Percentiles rank a stretch among this genome's conserved stretches.
Conservation (phyloP, 2,329 filamentous ascomycete species). For the Lachnellula hyalina region DNA sequence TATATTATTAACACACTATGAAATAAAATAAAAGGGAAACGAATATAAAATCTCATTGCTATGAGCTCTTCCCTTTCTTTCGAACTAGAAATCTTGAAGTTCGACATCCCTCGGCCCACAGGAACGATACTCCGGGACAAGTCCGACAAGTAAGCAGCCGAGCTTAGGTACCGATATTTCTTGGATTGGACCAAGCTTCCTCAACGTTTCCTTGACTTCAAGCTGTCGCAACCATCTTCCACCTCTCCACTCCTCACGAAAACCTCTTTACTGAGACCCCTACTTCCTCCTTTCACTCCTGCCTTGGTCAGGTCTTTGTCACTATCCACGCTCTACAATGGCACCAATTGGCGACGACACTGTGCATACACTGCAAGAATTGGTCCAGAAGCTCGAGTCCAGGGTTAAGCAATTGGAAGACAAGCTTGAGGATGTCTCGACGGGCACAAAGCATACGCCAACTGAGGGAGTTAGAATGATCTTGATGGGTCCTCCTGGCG, state of each 20-base stretch:
- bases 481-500: conserved; percentile 93
- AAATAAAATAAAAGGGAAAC: too few species aligned
- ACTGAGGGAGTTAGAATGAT: conserved; percentile 85
- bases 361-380: conserved; percentile 77
- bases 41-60: not conserved
- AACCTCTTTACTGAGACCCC: not conserved
- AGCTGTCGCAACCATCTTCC: conserved; percentile 17
- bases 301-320: conserved; percentile 26
- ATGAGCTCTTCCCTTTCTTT: not conserved
- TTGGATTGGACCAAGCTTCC: not conserved
- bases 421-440: conserved; percentile 51
- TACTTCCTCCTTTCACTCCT: conserved; percentile 5
- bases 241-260: conserved; percentile 2
- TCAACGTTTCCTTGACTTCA: not conserved
- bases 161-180: conserved; percentile 1
- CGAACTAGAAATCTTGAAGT: not conserved
- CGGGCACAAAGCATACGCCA: conserved; percentile 45
- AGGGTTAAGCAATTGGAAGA: conserved; percentile 82
- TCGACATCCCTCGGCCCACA: not conserved
- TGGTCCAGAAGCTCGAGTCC: conserved; percentile 77
- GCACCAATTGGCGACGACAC: conserved; percentile 77
- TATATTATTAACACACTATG: too few species aligned
- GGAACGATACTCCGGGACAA: conserved; percentile 5
- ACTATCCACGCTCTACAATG: conserved; percentile 53
- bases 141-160: conserved; percentile 8